These are phyloP conservation scores for Prosopis cineraria DNA, from an alignment of 306 rosid species.

Conservation along the genomic window DNA sequence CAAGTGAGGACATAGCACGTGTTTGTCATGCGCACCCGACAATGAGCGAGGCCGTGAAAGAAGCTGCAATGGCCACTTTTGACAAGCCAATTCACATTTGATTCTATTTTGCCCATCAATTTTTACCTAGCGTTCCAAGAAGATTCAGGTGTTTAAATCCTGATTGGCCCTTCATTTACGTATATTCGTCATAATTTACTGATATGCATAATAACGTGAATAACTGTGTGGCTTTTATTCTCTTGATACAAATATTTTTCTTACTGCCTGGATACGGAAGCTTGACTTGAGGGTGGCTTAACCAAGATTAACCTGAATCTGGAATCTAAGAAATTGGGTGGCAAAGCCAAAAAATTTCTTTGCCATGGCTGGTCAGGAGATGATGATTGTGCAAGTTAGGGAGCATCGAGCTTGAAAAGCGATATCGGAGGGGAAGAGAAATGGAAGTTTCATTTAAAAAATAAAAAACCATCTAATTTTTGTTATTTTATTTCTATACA, in stretches of 20 bases:
- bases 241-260: constrained; percentile 29
- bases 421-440: too few species aligned
- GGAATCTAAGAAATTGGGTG: neutral
- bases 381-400: too few species aligned
- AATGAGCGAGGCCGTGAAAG: constrained; percentile 79
- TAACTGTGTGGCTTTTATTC: constrained; percentile 10
- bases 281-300: neutral
- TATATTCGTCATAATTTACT: neutral
- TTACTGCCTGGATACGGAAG: neutral
- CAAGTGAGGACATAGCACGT: constrained; percentile 74
- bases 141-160: constrained; percentile 35
- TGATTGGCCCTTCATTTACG: constrained; percentile 24
- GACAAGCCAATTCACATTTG: constrained; percentile 75
- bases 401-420: too few species aligned
- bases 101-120: constrained; percentile 34
- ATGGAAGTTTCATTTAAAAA: too few species aligned
- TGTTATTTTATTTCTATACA: too few species aligned
- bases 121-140: constrained; percentile 39
- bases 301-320: neutral
- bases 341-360: neutral
- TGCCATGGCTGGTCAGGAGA: neutral
- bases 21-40: constrained; percentile 83
- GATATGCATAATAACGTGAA: constrained; percentile 22
- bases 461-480: too few species aligned
- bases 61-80: constrained; percentile 74